Percentiles rank a stretch among this genome's conserved stretches.
phyloP scores from a whole-genome alignment of 208 protist genomes.

The Trypanosoma avium region DNA sequence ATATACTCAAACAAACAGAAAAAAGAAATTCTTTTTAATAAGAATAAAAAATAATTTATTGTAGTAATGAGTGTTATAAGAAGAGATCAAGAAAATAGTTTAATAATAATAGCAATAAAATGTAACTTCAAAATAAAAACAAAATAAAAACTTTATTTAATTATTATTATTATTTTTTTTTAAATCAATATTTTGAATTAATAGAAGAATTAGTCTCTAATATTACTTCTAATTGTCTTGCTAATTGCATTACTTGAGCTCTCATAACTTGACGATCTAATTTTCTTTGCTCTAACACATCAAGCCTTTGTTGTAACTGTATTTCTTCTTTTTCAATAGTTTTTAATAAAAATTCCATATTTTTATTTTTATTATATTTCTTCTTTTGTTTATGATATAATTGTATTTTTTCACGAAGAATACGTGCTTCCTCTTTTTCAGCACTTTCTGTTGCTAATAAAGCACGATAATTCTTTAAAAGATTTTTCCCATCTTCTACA shows the following conservation, averaged over 20 bases:
- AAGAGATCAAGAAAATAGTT: no score
- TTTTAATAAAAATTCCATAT: neutral
- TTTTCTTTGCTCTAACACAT: conserved; percentile 26
- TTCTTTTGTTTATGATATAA: conserved; percentile 18
- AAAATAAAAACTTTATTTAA: neutral
- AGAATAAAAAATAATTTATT: no score
- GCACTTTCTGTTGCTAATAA: conserved; percentile 8
- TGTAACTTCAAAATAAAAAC: neutral
- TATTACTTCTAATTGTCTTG: conserved; percentile 10
- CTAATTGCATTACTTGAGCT: conserved; percentile 39
- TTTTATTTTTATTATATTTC: neutral
- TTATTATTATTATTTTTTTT: neutral
- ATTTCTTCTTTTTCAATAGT: conserved; percentile 3
- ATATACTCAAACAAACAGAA: no score
- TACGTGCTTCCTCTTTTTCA: conserved; percentile 31
- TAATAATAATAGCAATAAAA: neutral
- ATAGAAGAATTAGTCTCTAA: neutral
- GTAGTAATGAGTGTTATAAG: no score
- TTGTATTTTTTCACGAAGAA: conserved; percentile 20
- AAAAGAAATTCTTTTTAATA: no score
- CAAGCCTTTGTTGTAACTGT: conserved; percentile 24
- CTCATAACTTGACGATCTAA: conserved; percentile 36
- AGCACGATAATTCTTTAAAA: conserved; percentile 6
- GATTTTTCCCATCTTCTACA: conserved; percentile 8
- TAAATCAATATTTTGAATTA: neutral